Base-by-base conservation (phyloP, 2,329 filamentous ascomycete genomes). In the Cercospora canescens region DNA sequence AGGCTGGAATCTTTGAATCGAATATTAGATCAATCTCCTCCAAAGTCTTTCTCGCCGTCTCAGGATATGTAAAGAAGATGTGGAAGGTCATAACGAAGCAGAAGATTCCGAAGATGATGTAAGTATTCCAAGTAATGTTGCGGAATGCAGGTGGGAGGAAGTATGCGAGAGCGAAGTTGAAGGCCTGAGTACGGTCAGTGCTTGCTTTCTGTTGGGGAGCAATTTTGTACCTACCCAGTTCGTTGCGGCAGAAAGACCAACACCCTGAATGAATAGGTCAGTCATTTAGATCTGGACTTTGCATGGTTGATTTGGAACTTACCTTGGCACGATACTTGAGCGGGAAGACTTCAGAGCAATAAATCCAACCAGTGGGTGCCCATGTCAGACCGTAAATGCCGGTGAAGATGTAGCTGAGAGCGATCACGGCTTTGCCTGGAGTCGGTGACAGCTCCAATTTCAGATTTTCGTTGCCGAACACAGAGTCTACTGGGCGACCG, bases 41-140 rank as follows among this genome's bases (percentile, higher is more conserved):
- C 14, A 80, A 69, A 0, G 77, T 77, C 68, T 79, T 78, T 12
- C 73, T 67, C 24, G 75, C 76, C 12, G 77, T 79, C 34, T 73
- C 71, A 1, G 72, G 78, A 64, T 79, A 82, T 2, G 76, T 81
- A 63, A 83, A 76, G 67, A 76, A 84, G 63, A 70, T 70, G 39
- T 70, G 69, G 41, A 70, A 63, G 2, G 87, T 87, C 70, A 90
- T 89, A 4, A 83, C 81, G 1, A 83, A 84, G 75, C 90, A 91
- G 81, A 92, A 68, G 8, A 87, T 83, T 14, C 85, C 91, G 73
- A 93, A 93, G 68, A 93, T 83, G 77, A 92, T 86, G 77, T 93
- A 85, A 1, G 85, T 78, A 68, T 83, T 83, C 79, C 83, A 88
- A 12, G 80, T 81, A 72, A 88, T 88, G 73, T 87, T 87, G 50